Base-by-base conservation (phyloP, 768 basidiomycete species). In the Trametes cubensis region DNA sequence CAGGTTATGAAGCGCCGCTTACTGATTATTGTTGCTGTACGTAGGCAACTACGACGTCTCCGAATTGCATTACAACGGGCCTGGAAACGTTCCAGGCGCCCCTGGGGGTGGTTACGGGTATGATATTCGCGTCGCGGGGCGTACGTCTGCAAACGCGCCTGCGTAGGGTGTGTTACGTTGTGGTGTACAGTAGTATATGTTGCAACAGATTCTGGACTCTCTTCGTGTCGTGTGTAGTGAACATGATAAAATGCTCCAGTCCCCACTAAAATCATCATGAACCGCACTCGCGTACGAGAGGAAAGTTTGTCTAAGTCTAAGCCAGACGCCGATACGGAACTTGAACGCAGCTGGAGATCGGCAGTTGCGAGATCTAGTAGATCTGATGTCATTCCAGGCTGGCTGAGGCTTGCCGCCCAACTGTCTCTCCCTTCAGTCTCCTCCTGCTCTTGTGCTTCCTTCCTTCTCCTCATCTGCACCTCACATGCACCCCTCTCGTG, bases 41-140 rank as follows among this genome's bases (percentile, higher is more conserved):
- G 6, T 72, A 96, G 94, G 90, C 62, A 96, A 95, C 79, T 95
- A 94, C 79, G 95, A 98, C 74, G 79, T 98, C 65, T 86, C 87
- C 45, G 85, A 88, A 75, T 75, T 96, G 81, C 94, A 97, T 76
- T 96, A 96, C 79, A 90, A 96, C 23, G 92, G 92, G 11, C 86
- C 89, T 42, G 89, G 87, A 21, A 77, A 88, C 66, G 83, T 83
- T 57, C 82, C 83, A 49, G 89, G 88, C 18, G 80, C 83, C 18
- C 76, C 81, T 34, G 82, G 79, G n/a, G 79, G 79, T 68, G 89
- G 89, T 30, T 94, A 94, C 75, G 93, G 90, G 21, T 94, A 94
- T 68, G 87, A 88, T 57, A 67, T 88, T 60, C 90, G 92, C 49
- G 81, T 84, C 30, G 80, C 80, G 62, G 84, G 84, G 21, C 81